Evolutionary conservation across 352 stramenopile genomes (phyloP).

Genomic region (Blastocystis sp.): DNA sequence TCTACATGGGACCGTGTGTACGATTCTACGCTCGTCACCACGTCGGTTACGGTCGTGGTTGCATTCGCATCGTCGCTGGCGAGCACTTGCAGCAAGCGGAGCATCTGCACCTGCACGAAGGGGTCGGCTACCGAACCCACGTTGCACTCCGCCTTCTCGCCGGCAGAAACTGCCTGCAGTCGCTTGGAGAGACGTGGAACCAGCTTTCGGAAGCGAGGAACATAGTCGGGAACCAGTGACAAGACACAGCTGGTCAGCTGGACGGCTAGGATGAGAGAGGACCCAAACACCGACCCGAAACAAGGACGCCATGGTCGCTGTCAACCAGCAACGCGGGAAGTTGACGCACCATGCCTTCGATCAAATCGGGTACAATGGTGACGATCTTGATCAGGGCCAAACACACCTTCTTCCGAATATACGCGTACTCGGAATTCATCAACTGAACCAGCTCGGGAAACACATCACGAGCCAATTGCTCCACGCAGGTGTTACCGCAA

Average conservation of each 20-base stretch:
- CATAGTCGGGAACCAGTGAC: background rate
- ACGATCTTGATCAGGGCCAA: conserved; percentile 77
- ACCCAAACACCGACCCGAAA: conserved; percentile 89
- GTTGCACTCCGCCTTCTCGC: conserved; percentile 92
- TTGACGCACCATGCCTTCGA: conserved; percentile 91
- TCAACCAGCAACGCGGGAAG: conserved; percentile 83
- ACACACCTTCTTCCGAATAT: conserved; percentile 91
- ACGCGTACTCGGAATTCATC: conserved; percentile 77
- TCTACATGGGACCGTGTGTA: conserved; percentile 68
- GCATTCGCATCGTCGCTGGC: conserved; percentile 83
- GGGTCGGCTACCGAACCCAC: conserved; percentile 93
- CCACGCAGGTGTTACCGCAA: conserved; percentile 90
- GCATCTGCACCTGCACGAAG: conserved; percentile 84
- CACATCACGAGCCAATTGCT: conserved; percentile 92
- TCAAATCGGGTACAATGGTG: conserved; percentile 87
- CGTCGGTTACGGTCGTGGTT: conserved; percentile 83
- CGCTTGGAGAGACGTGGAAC: conserved; percentile 73
- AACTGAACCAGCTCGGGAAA: conserved; percentile 90
- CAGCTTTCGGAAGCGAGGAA: conserved; percentile 62
- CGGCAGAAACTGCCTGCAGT: conserved; percentile 87
- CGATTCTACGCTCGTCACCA: conserved; percentile 65
- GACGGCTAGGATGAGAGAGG: conserved; percentile 71
- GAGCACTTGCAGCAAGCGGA: conserved; percentile 78
- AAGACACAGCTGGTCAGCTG: conserved; percentile 23
- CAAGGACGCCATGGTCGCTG: conserved; percentile 88